Conservation (phyloP, 805 yeast species). For the Saccharomycopsis vini region DNA sequence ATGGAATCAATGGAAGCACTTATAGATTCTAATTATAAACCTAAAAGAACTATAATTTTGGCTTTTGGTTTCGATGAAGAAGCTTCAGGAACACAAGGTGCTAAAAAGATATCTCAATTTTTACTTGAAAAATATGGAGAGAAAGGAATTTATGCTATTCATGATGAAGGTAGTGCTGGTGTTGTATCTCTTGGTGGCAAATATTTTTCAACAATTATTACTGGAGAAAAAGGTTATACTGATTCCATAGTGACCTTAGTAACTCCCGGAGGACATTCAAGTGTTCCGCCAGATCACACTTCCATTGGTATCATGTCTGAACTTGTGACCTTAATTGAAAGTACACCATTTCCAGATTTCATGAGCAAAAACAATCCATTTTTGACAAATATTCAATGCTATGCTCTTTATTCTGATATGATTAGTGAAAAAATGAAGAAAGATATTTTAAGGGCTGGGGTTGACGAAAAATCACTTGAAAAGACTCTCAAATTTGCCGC, state of each 20-base stretch:
- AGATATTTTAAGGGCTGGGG: constrained; percentile 30
- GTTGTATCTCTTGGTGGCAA: constrained; percentile 33
- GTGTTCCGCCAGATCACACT: constrained; percentile 76
- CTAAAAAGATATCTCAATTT: constrained; percentile 40
- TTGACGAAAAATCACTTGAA: constrained; percentile 29
- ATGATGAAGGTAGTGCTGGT: constrained; percentile 63
- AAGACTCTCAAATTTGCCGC: constrained; percentile 26
- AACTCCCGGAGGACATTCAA: constrained; percentile 74
- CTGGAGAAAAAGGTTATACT: constrained; percentile 55
- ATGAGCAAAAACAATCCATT: constrained; percentile 48
- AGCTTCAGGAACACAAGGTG: constrained; percentile 54
- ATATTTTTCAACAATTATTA: constrained; percentile 44
- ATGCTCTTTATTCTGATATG: constrained; percentile 43
- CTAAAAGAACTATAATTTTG: constrained; percentile 51
- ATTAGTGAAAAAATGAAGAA: constrained; percentile 23
- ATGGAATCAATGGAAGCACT: constrained; percentile 56
- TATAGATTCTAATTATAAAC: constrained; percentile 41
- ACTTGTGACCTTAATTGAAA: constrained; percentile 47
- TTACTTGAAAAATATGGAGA: constrained; percentile 49
- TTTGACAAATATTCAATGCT: constrained; percentile 47
- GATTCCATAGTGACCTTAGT: constrained; percentile 42
- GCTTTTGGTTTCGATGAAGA: constrained; percentile 82
- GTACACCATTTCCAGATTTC: constrained; percentile 43
- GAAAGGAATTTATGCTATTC: constrained; percentile 48
- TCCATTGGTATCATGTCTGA: constrained; percentile 66